Conservation (phyloP, 495 filamentous ascomycete species). For the Penicillium atrosanguineum region DNA sequence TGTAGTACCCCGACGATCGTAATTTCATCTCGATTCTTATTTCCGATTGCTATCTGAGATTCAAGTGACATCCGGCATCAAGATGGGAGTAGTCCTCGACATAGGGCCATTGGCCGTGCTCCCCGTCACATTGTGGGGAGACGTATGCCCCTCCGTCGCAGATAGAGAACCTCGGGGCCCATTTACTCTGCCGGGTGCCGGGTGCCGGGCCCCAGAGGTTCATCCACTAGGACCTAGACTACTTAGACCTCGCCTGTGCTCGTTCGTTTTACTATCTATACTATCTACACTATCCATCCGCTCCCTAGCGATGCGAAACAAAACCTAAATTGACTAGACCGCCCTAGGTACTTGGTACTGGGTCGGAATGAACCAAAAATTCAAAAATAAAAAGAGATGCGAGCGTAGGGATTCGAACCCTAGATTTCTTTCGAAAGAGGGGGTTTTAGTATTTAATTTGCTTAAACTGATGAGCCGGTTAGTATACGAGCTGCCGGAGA, state of each 20-base stretch:
- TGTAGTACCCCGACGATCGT: neutral
- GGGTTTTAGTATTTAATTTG: neutral
- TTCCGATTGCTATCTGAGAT: neutral
- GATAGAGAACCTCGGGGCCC: conserved; percentile 13
- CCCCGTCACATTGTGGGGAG: neutral
- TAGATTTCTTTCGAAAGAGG: neutral
- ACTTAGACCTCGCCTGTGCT: neutral
- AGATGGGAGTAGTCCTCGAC: too few relatives aligned
- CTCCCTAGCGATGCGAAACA: too few relatives aligned
- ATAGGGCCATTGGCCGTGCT: too few relatives aligned
- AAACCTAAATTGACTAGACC: neutral
- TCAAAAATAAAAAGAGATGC: neutral
- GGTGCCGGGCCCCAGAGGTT: too few relatives aligned
- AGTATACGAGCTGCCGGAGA: neutral
- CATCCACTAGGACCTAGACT: neutral
- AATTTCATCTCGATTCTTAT: neutral
- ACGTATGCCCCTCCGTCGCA: neutral
- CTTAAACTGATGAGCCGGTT: neutral
- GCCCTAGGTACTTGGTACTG: too few relatives aligned
- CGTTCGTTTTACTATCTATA: too few relatives aligned
- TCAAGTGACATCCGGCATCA: neutral
- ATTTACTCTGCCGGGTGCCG: conserved; percentile 3
- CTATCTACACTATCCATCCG: too few relatives aligned
- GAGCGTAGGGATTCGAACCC: neutral
- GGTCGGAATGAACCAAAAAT: too few relatives aligned